Evolutionary conservation across 2,329 filamentous ascomycete genomes (phyloP).

Genomic region (Diplodia scrobiculata): DNA sequence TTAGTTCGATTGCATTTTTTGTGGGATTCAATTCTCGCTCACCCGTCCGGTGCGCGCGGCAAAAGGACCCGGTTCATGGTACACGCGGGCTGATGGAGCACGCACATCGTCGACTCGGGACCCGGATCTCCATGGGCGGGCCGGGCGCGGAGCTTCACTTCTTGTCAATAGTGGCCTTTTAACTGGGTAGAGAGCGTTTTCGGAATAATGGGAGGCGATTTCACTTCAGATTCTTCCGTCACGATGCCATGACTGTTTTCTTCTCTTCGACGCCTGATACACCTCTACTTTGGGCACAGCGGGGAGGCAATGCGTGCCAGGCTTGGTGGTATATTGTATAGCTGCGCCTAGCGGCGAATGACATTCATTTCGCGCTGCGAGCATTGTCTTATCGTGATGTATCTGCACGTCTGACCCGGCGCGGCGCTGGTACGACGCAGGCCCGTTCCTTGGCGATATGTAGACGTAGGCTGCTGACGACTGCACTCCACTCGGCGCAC

Average conservation of each 20-base stretch:
- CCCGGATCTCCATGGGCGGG: background rate
- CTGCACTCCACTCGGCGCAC: conserved; percentile 1
- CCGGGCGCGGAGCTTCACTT: conserved; percentile 20
- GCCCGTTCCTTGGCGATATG: background rate
- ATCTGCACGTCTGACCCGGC: background rate
- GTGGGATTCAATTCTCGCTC: conserved; percentile 13
- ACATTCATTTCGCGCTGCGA: background rate
- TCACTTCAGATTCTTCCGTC: conserved; percentile 25
- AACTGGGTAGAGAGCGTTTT: conserved; percentile 27
- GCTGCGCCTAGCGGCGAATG: background rate
- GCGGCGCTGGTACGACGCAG: conserved; percentile 5
- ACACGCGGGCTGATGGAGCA: conserved; percentile 7
- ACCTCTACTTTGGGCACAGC: conserved; percentile 3
- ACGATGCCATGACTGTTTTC: conserved; percentile 26
- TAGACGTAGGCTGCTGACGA: conserved; percentile 23
- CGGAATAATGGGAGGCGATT: conserved; percentile 26
- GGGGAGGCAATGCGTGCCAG: background rate
- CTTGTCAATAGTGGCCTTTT: conserved; percentile 26
- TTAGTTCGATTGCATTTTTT: conserved; percentile 12
- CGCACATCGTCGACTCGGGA: conserved; percentile 5
- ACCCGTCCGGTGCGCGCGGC: conserved; percentile 13
- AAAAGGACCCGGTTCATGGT: background rate
- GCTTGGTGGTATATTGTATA: conserved; percentile 16
- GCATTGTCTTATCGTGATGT: background rate
- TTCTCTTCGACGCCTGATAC: background rate